phyloP scores from a whole-genome alignment of 2,329 filamentous ascomycete genomes.

The Ustulina deusta region DNA sequence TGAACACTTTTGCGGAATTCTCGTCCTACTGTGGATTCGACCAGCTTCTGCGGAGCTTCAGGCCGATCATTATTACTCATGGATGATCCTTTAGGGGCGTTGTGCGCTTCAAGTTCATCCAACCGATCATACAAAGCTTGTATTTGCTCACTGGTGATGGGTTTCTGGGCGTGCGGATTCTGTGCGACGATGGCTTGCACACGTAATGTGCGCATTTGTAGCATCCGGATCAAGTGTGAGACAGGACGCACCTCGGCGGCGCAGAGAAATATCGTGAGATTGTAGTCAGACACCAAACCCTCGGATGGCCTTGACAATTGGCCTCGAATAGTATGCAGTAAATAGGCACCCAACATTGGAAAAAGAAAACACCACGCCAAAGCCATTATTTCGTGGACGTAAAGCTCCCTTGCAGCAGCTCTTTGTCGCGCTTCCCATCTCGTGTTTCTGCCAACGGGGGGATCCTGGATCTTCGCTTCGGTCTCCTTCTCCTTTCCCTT shows the following conservation, averaged over 20 bases:
- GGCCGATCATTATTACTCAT: constrained; percentile 36
- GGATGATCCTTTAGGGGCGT: constrained; percentile 53
- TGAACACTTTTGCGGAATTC: constrained; percentile 76
- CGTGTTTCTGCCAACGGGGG: constrained; percentile 18
- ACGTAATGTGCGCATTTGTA: constrained; percentile 82
- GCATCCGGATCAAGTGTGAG: constrained; percentile 82
- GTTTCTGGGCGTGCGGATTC: constrained; percentile 59
- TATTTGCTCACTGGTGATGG: constrained; percentile 57
- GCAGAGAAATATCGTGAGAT: constrained; percentile 89
- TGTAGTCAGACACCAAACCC: constrained; percentile 90
- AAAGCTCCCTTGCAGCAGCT: constrained; percentile 71
- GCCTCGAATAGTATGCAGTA: constrained; percentile 83
- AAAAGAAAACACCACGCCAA: constrained; percentile 82
- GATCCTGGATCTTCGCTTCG: constrained; percentile 29
- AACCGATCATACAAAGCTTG: constrained; percentile 73
- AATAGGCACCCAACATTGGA: constrained; percentile 82
- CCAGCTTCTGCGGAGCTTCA: constrained; percentile 53
- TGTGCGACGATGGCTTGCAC: constrained; percentile 78
- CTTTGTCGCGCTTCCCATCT: constrained; percentile 48
- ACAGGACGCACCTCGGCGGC: constrained; percentile 87
- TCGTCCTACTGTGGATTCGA: constrained; percentile 60
- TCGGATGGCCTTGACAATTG: constrained; percentile 87
- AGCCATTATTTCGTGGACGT: constrained; percentile 79
- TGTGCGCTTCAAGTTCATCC: constrained; percentile 74
- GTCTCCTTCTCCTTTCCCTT: constrained; percentile 45